Evolutionary conservation across 257 asterid species (phyloP), one percentile per base, ranked within the genome.

Genomic region (Solanum piurae): DNA sequence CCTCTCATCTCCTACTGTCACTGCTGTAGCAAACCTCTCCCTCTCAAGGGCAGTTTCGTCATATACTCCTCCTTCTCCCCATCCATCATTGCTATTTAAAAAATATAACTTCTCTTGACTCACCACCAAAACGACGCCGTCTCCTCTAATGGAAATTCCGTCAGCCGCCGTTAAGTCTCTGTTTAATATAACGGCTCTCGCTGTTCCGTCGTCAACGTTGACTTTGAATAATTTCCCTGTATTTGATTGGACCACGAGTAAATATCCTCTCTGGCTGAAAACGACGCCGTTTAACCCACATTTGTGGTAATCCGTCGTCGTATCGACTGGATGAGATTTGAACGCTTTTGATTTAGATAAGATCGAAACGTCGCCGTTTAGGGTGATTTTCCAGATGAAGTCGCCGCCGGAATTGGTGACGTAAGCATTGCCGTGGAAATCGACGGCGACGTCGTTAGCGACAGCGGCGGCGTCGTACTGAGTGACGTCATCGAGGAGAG

Each of bases 41-140:
- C 88, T 91, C 5, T 93, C 98, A 16, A 97, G 96, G 91, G 93
- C 88, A 87, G 95, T 95, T 93, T 97, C 98, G 94, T 97, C 99
- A 92, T 90, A 95, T 84, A 97, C 97, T 7, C 69, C 94, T 0
- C 97, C 98, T 79, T 92, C 91, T 62, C 93, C 88, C 99, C 99
- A 97, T 83, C 97, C 91, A 36, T 97, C 98, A n/a, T 86, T 91
- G 40, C 98, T 95, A 88, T 91, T 92, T 58, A 95, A 23, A 38
- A 89, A 95, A 40, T 92, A 91, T 87, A 94, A 12, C 87, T 90
- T 95, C 5, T 89, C 87, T 87, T 86, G 91, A 29, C 97, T 93
- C 46, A 94, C 97, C n/a, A 93, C 96, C 91, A 94, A 76, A 25
- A 95, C 91, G 74, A 93, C 93, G 83, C 98, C 98, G 93, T 97